A percentile compares a stretch with the other conserved stretches of the same genome.
These are phyloP conservation scores for Cytospora mali DNA, from an alignment of 2,329 filamentous ascomycete species.

Conservation along the genomic window DNA sequence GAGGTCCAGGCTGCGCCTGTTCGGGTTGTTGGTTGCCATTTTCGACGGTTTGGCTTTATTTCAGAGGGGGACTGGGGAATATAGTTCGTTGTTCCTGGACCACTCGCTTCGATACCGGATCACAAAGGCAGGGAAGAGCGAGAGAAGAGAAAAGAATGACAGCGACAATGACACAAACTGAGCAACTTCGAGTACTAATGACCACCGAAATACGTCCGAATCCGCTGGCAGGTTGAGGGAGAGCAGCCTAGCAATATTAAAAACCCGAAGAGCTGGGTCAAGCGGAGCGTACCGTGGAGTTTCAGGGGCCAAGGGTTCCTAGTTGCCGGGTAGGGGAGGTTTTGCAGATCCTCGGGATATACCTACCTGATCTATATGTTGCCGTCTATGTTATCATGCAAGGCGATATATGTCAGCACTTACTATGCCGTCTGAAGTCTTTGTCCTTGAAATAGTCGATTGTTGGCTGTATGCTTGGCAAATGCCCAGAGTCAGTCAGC, in stretches of 20 bases:
- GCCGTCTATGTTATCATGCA: background rate
- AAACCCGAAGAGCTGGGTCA: conserved; percentile 24
- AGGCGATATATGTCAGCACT: background rate
- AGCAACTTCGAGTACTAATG: conserved; percentile 8
- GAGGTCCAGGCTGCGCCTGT: conserved; percentile 21
- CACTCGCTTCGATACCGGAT: too few relatives aligned
- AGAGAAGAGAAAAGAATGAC: background rate
- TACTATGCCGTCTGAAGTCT: background rate
- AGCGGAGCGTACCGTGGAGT: conserved; percentile 22
- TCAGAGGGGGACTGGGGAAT: background rate
- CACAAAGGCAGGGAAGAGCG: background rate
- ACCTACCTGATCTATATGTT: background rate
- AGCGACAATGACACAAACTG: background rate
- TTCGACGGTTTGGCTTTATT: background rate
- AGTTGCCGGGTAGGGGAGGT: conserved; percentile 10
- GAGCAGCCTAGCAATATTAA: conserved; percentile 12
- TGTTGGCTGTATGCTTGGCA: too few relatives aligned
- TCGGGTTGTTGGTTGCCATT: conserved; percentile 24
- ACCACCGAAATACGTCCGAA: conserved; percentile 17
- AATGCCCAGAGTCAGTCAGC: background rate
- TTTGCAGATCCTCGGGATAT: conserved; percentile 16
- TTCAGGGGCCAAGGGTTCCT: conserved; percentile 21
- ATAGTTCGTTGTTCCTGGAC: background rate
- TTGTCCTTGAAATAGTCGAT: background rate
- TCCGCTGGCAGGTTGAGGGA: conserved; percentile 4